Base-by-base conservation (phyloP, 495 filamentous ascomycete species). In the Sphaerosporella brunnea region DNA sequence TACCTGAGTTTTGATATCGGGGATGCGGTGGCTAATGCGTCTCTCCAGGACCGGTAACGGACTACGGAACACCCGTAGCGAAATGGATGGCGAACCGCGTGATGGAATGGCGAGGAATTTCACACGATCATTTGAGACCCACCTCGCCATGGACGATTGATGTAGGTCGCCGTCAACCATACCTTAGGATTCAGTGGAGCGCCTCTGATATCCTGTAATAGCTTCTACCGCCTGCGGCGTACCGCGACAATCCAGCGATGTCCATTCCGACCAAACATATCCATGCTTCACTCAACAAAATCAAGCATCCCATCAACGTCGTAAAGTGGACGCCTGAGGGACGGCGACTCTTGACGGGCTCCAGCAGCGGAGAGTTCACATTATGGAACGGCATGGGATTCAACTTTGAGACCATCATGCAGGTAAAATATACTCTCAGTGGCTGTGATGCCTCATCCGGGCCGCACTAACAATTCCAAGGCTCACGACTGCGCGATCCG, bases 321-420 rank as follows among this genome's bases (percentile, higher is more conserved):
- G 85, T 97, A 10, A 61, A 61, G 66, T 97, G 90, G 90, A 97
- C 90, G 2, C 90, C 90, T 0, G 90, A 97, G 66, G 90, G 90
- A 30, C 75, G 90, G 51, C 70, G 90, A 50, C 65, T 97, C 37
- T 70, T 97, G 56, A 96, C 90, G 0, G 90, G 83, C 18, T 88
- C 84, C 1, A 88, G 84, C 60, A 96, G 87, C 57, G 90, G 90
- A 47, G 90, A 97, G 62, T 97, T 97, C 55, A 97, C 92, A 39
- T 66, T 97, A 2, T 97, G 90, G 90, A 97, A 97, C 62, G 90
- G 90, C 49, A 95, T 84, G 38, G 90, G 84, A 0, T 97, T 97
- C 69, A 97, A 97, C 62, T 97, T 97, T 56, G 90, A 97, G 67
- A 97, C 90, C 1, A 94, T 95, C 32, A 92, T 93, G 82, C 86